A percentile compares a stretch with the other conserved stretches of the same genome.
Conservation (phyloP, 1,139 yeast genomes). For the Hyphopichia khmerensis region DNA sequence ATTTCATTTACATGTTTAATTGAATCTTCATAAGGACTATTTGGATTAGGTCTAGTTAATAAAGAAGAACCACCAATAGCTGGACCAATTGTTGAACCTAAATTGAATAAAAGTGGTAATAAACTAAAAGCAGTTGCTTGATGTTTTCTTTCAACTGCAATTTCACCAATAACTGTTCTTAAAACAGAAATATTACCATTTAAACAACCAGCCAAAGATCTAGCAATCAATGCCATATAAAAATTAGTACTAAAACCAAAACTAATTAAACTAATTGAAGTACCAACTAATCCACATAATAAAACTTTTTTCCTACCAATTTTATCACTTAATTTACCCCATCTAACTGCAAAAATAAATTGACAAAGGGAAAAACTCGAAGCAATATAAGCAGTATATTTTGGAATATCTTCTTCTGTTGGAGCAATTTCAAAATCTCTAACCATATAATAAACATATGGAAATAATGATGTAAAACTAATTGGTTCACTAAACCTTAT, state of each 20-base stretch:
- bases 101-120: constrained; percentile 33
- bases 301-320: constrained; percentile 35
- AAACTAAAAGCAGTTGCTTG: constrained; percentile 39
- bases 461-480: constrained; percentile 40
- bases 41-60: constrained; percentile 29
- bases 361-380: constrained; percentile 39
- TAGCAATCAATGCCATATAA: constrained; percentile 31
- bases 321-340: constrained; percentile 34
- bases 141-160: constrained; percentile 35
- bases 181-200: constrained; percentile 40
- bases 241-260: constrained; percentile 37
- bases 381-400: constrained; percentile 38
- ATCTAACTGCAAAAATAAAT: constrained; percentile 35
- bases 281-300: constrained; percentile 31
- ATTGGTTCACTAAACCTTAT: constrained; percentile 38
- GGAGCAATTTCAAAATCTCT: constrained; percentile 37
- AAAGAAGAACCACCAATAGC: constrained; percentile 50
- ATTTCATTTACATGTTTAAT: too few relatives aligned
- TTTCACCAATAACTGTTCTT: constrained; percentile 39
- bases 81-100: constrained; percentile 52
- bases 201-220: constrained; percentile 32
- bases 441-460: constrained; percentile 41
- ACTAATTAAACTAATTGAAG: constrained; percentile 23
- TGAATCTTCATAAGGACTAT: constrained; percentile 8
- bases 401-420: constrained; percentile 32